These are phyloP conservation scores for Meyerozyma smithsonii DNA, from an alignment of 1,139 yeast species.

Conservation along the genomic window DNA sequence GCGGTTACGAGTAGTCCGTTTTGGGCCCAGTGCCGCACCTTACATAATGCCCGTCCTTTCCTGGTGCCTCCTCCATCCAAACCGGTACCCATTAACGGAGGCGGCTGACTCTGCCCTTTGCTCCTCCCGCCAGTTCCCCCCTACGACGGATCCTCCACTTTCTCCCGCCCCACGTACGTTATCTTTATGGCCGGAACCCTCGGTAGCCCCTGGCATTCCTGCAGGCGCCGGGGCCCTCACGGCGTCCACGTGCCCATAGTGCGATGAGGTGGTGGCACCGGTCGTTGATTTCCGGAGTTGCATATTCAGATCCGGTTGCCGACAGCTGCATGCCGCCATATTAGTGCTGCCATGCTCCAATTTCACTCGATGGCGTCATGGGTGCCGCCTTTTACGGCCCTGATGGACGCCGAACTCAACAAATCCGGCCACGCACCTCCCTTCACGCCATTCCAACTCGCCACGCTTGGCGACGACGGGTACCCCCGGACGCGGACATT, in stretches of 20 bases:
- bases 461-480: constrained; percentile 58
- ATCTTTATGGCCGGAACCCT: too few relatives aligned
- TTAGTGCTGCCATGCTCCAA: constrained; percentile 14
- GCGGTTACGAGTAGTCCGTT: too few relatives aligned
- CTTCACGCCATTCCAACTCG: constrained; percentile 60
- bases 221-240: too few relatives aligned
- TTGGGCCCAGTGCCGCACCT: too few relatives aligned
- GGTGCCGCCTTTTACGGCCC: constrained; percentile 56
- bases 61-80: too few relatives aligned
- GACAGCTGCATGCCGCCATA: background rate
- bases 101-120: too few relatives aligned
- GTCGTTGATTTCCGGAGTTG: background rate
- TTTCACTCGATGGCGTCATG: constrained; percentile 64
- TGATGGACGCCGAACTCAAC: constrained; percentile 41
- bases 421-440: constrained; percentile 29
- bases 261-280: background rate
- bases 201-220: too few relatives aligned
- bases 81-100: too few relatives aligned
- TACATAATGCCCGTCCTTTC: too few relatives aligned
- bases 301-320: background rate
- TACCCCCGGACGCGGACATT: constrained; percentile 66
- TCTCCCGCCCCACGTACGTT: too few relatives aligned
- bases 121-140: too few relatives aligned
- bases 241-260: background rate
- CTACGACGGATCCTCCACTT: too few relatives aligned